Evolutionary conservation across 208 protist genomes (phyloP).

Genomic region (Endotrypanum monterogeii): DNA sequence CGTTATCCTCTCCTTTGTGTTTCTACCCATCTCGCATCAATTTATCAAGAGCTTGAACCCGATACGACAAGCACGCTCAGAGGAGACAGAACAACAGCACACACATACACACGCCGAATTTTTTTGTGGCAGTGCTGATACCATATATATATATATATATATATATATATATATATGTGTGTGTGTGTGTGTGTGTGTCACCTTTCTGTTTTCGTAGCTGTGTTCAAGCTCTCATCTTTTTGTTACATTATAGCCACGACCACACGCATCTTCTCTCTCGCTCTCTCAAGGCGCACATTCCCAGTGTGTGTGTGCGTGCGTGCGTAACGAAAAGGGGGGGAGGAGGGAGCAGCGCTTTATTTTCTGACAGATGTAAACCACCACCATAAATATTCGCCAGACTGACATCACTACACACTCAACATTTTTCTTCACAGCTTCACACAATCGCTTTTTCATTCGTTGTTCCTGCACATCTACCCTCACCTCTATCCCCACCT

Average conservation of each 20-base stretch:
- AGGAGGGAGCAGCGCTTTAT: not conserved
- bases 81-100: not conserved
- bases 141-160: not conserved
- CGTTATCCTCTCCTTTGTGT: not conserved
- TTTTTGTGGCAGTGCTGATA: not conserved
- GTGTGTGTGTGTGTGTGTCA: not conserved
- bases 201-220: not conserved
- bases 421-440: not conserved
- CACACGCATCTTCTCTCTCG: too few relatives aligned
- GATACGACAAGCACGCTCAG: not conserved
- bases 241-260: not conserved
- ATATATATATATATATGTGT: not conserved
- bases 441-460: slow-evolving; percentile 1
- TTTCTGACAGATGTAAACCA: not conserved
- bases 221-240: not conserved
- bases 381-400: not conserved
- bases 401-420: not conserved
- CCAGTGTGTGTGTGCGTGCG: too few relatives aligned
- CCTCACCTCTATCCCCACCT: slow-evolving; percentile 9
- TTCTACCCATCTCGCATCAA: not conserved
- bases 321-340: not conserved
- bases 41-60: not conserved
- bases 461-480: not conserved
- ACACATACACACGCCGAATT: not conserved
- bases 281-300: too few relatives aligned